Base-by-base conservation (phyloP, 805 yeast species). In the Saccharomycopsis fibuligera region DNA sequence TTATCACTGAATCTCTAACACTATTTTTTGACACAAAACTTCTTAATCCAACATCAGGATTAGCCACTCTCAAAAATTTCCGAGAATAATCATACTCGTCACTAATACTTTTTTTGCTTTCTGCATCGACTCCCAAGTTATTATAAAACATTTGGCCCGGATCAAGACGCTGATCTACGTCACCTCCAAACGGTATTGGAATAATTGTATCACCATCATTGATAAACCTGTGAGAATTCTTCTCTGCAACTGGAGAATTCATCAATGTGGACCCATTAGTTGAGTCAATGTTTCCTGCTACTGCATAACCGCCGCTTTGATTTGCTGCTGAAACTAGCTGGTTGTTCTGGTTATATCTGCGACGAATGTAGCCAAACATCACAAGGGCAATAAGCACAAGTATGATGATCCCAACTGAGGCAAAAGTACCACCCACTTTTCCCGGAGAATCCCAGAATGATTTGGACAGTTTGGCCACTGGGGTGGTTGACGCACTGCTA, bases 391-490 rank as follows among this genome's bases (percentile, higher is more conserved):
- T 43, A 0, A 80, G 42, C 1, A 71, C 71, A 0, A 77, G 57
- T 0, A 66, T 75, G 1, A 81, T 80, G 1, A 87, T 57, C 1
- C 90, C 96, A 16, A 87, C 93, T 0, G 77, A 89, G 2, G 84
- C 78, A 64, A 87, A 87, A 0, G 88, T 84, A 2, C 95, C 96
- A 0, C 90, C 95, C 1, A 87, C 93, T 60, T 83, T 84, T 0
- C 91, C 95, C 41, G 76, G 77, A 41, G 78, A 68, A 49, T 73
- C 70, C 72, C 84, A 87, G 60, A 83, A 87, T 2, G 80, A 68
- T 17, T 58, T 58, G 35, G 54, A 43, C 23, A 50, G 37, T 6
- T 52, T 33, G 17, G 37, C 9, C n/a, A 17, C n/a, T 33, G 37
- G 37, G 17, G 37, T 6, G 37, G 9, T 16, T 9, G 9, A 5